A percentile compares a stretch with the other conserved stretches of the same genome.
Evolutionary conservation across 371 early-diverging fungal species (phyloP).

Genomic region (Lichtheimia ornata): DNA sequence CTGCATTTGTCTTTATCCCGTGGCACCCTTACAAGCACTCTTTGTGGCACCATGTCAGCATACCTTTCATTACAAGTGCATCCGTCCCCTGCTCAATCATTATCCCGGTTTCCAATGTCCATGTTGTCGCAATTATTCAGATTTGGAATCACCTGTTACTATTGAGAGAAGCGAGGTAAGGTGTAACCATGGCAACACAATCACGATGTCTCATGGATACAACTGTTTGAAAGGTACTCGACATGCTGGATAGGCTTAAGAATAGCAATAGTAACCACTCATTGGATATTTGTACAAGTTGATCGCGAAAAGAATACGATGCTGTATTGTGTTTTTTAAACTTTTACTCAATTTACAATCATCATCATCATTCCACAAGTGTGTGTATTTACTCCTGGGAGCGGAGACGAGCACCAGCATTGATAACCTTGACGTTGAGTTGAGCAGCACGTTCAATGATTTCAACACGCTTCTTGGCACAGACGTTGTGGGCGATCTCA

Average conservation of each 20-base stretch:
- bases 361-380: too few relatives aligned
- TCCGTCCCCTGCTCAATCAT: slow-evolving; percentile 60
- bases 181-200: too few relatives aligned
- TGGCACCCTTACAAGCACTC: slow-evolving; percentile 90
- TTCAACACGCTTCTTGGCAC: slow-evolving; percentile 95
- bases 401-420: slow-evolving; percentile 95
- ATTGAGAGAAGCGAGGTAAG: slow-evolving; percentile 56
- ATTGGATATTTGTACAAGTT: too few relatives aligned
- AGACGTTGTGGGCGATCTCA: slow-evolving; percentile 98
- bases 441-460: slow-evolving; percentile 98
- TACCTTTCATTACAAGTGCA: slow-evolving; percentile 93
- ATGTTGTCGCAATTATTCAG: slow-evolving; percentile 91
- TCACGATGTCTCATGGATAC: neutral
- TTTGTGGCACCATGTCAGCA: slow-evolving; percentile 96
- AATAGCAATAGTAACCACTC: neutral
- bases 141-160: slow-evolving; percentile 73
- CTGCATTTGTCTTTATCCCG: slow-evolving; percentile 92
- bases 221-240: neutral
- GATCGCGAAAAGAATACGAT: too few relatives aligned
- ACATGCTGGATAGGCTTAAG: neutral
- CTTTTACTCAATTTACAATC: too few relatives aligned
- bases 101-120: slow-evolving; percentile 88
- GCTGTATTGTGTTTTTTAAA: too few relatives aligned
- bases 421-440: slow-evolving; percentile 97
- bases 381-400: slow-evolving; percentile 74